Evolutionary conservation across 352 stramenopile species (phyloP).

Genomic region (Pythium sp.): DNA sequence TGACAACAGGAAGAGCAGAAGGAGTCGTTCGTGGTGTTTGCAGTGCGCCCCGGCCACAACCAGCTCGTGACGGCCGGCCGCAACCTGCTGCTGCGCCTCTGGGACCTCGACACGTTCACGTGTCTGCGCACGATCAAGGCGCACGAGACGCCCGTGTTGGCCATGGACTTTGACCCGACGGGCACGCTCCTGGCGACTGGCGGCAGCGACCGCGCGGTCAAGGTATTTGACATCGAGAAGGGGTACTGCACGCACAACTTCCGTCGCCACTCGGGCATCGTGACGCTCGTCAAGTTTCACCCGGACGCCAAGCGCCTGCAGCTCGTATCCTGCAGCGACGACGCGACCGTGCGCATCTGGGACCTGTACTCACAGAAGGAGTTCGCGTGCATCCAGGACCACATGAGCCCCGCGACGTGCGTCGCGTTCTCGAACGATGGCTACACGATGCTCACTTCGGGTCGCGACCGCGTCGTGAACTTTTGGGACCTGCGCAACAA

Average conservation of each 20-base stretch:
- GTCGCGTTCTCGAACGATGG: constrained; percentile 88
- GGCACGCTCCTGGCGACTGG: constrained; percentile 94
- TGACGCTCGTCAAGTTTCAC: constrained; percentile 87
- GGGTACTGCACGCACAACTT: constrained; percentile 95
- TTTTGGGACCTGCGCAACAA: constrained; percentile 85
- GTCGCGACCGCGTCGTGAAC: constrained; percentile 93
- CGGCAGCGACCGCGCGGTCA: constrained; percentile 94
- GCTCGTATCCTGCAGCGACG: constrained; percentile 79
- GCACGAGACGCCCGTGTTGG: constrained; percentile 74
- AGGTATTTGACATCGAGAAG: constrained; percentile 93
- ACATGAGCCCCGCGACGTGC: constrained; percentile 94
- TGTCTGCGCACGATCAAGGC: constrained; percentile 80
- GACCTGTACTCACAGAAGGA: constrained; percentile 85
- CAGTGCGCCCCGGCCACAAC: constrained; percentile 64
- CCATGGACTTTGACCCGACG: constrained; percentile 88
- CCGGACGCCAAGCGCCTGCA: constrained; percentile 55
- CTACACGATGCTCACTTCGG: constrained; percentile 85
- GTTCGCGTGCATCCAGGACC: constrained; percentile 89
- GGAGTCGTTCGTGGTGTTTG: constrained; percentile 84
- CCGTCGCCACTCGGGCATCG: constrained; percentile 78
- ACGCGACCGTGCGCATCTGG: constrained; percentile 78
- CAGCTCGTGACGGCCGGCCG: constrained; percentile 83
- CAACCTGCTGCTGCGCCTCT: constrained; percentile 83
- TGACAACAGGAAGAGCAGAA: constrained; percentile 57
- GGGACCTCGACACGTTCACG: constrained; percentile 79